A percentile compares a stretch with the other conserved stretches of the same genome.
These are phyloP conservation scores for Lentinula sp. DNA, from an alignment of 768 basidiomycete genomes.

Conservation along the genomic window DNA sequence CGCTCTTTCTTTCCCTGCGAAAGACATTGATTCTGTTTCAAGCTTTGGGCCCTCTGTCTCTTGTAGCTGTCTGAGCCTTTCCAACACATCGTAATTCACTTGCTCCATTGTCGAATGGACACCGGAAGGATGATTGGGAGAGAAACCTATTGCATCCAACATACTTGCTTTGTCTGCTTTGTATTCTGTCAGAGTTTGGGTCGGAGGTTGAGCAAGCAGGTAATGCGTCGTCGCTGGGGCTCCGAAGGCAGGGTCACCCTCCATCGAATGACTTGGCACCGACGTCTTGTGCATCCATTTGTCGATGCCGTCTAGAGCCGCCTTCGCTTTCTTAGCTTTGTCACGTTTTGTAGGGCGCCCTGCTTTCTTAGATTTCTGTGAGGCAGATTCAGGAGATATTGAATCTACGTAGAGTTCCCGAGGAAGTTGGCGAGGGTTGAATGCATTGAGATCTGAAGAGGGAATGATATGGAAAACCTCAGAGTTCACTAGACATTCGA, in stretches of 20 bases:
- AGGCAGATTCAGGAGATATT: conserved; percentile 15
- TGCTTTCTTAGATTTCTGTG: conserved; percentile 38
- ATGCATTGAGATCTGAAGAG: conserved; percentile 35
- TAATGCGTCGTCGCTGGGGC: conserved; percentile 21
- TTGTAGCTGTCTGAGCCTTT: conserved; percentile 48
- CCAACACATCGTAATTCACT: conserved; percentile 43
- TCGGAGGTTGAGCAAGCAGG: conserved; percentile 24
- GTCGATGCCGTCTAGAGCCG: conserved; percentile 42
- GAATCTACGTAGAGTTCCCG: conserved; percentile 52
- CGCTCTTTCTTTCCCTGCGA: conserved; percentile 36
- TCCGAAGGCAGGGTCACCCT: not conserved
- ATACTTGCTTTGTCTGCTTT: conserved; percentile 33
- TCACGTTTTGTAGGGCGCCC: conserved; percentile 63
- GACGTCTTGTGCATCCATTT: conserved; percentile 38
- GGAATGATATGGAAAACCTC: conserved; percentile 60
- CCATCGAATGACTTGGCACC: conserved; percentile 3
- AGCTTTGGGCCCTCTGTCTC: conserved; percentile 33
- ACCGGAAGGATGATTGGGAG: conserved; percentile 6
- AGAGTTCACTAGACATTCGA: conserved; percentile 40
- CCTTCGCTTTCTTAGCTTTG: conserved; percentile 46
- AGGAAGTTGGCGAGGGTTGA: conserved; percentile 62
- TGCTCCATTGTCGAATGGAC: conserved; percentile 30
- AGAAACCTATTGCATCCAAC: conserved; percentile 26
- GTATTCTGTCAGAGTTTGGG: conserved; percentile 34
- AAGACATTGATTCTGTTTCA: conserved; percentile 26